Evolutionary conservation across 768 basidiomycete species (phyloP), one percentile per base, ranked within the genome.

Genomic region (Tylopilus subfusipes): DNA sequence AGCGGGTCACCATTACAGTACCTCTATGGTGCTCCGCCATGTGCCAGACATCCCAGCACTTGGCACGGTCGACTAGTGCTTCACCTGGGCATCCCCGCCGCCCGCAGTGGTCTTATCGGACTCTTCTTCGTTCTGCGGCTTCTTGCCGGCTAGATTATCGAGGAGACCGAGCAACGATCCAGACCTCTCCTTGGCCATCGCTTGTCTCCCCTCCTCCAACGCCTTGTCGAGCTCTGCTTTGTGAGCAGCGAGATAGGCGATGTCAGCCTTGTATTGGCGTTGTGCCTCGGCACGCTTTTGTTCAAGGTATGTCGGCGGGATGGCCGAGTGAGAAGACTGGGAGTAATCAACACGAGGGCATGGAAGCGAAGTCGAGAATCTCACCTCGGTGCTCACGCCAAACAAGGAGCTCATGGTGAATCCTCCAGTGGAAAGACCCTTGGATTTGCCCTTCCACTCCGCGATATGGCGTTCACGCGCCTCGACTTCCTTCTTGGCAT

Each of bases 401-500:
- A 81, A 81, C 48, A 81, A 63, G 24, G 71, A 59, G 58, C 75
- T 78, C 56, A 81, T 65, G 11, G 78, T 81, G 60, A 79, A 75
- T 13, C 69, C 69, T 3, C 73, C 68, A 38, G 71, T 62, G 4
- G 72, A 68, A 27, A 76, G 57, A 39, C 74, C 76, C 55, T 62
- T 71, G 31, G 75, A 68, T 50, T 73, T 73, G 50, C 66, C 60
- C 69, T 86, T 81, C 93, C 93, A 97, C 62, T 93, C 89, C 51
- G 86, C 90, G 11, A 92, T 65, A 59, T 91, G 86, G 53, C 76
- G 78, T 38, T 80, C 77, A 71, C 94, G 97, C 47, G 83, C 82
- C 67, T 89, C 89, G 0, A 84, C 84, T 72, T 99, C 96, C 58
- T 85, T 82, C 74, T 88, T 88, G 34, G 86, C 93, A 60, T 93